Percentiles rank a stretch among this genome's conserved stretches.
Conservation (phyloP, 2,329 filamentous ascomycete genomes). For the Aspergillus japonicus region DNA sequence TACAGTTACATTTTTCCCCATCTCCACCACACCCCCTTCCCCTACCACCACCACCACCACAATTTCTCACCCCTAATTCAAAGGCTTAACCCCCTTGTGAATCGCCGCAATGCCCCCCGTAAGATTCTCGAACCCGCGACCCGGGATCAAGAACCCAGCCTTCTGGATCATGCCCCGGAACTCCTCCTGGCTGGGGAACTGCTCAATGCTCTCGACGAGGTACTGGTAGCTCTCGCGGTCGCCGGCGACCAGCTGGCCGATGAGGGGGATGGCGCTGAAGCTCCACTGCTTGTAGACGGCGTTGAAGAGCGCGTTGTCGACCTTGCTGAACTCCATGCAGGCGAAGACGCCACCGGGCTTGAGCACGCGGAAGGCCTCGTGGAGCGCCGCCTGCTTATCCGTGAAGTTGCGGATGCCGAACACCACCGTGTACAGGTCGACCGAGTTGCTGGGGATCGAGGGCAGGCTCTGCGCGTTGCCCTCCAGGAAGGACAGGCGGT, state of each 20-base stretch:
- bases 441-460: constrained; percentile 63
- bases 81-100: constrained; percentile 90
- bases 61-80: constrained; percentile 10
- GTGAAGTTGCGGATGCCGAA: constrained; percentile 98
- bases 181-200: constrained; percentile 80
- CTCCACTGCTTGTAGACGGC: constrained; percentile 93
- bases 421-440: constrained; percentile 95
- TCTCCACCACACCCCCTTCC: not conserved
- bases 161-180: constrained; percentile 62
- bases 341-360: constrained; percentile 95
- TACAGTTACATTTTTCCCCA: not conserved
- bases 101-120: constrained; percentile 92
- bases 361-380: constrained; percentile 81
- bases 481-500: constrained; percentile 70
- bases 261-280: constrained; percentile 88
- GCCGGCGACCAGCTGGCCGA: constrained; percentile 90
- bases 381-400: constrained; percentile 77
- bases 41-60: too few species aligned
- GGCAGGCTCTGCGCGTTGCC: constrained; percentile 81
- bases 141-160: constrained; percentile 83
- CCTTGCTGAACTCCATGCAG: constrained; percentile 91
- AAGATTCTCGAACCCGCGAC: constrained; percentile 81
- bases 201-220: constrained; percentile 94
- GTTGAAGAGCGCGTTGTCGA: constrained; percentile 75
- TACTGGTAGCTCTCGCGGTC: constrained; percentile 98